Conservation (phyloP, 1,284 basidiomycete species). For the Anthracocystis walkeri region DNA sequence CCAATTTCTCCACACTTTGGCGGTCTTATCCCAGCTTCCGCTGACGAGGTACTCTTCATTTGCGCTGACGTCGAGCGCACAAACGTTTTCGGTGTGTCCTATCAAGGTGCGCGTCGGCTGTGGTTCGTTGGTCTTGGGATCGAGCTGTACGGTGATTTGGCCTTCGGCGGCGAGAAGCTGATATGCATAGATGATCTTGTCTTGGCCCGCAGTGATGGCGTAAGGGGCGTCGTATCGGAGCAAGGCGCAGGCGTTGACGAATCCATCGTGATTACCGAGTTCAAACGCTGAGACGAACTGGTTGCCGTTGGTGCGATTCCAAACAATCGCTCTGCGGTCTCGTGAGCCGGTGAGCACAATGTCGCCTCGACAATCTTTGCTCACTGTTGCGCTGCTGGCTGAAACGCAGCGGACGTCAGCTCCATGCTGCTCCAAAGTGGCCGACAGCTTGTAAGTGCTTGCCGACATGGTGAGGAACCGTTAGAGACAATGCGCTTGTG, state of each 20-base stretch:
- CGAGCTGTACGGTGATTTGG: constrained; percentile 26
- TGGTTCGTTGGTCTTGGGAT: constrained; percentile 32
- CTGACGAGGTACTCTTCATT: constrained; percentile 76
- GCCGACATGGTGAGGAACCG: constrained; percentile 15
- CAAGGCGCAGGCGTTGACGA: constrained; percentile 61
- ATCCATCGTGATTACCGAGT: constrained; percentile 60
- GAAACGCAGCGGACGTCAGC: constrained; percentile 63
- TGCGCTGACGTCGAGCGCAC: constrained; percentile 76
- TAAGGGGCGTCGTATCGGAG: constrained; percentile 19
- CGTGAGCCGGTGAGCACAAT: constrained; percentile 59
- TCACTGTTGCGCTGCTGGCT: constrained; percentile 24
- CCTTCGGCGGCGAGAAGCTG: constrained; percentile 35
- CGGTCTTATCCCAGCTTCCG: constrained; percentile 99
- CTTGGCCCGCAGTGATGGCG: constrained; percentile 64
- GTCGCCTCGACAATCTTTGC: constrained; percentile 37
- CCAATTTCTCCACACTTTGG: constrained; percentile 87
- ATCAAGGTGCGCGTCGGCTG: constrained; percentile 59
- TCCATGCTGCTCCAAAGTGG: constrained; percentile 55
- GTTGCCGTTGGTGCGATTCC: constrained; percentile 46
- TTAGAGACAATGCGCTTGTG: neutral
- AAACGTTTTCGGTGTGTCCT: constrained; percentile 92
- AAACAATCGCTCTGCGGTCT: constrained; percentile 51
- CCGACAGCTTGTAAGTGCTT: constrained; percentile 49
- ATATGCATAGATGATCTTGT: constrained; percentile 64
- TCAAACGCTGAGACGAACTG: constrained; percentile 40